Percentiles rank a stretch among this genome's conserved stretches.
Conservation (phyloP, 2,329 filamentous ascomycete genomes). For the Coniochaeta sp. region DNA sequence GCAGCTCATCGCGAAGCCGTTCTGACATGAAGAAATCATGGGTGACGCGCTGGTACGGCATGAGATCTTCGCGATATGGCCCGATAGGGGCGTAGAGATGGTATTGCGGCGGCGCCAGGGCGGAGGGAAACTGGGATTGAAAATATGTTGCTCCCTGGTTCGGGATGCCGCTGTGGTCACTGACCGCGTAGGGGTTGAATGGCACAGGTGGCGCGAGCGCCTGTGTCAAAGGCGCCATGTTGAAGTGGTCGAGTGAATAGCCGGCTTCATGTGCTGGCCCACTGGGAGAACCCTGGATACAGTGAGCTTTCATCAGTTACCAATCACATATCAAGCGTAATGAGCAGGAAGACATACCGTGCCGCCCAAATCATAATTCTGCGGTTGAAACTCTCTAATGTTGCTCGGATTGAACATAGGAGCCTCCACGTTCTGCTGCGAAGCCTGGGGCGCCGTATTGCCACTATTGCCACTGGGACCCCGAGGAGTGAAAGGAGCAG, state of each 20-base stretch:
- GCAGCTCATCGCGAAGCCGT: conserved; percentile 77
- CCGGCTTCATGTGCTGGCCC: conserved; percentile 40
- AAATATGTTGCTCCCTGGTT: conserved; percentile 60
- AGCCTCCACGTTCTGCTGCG: conserved; percentile 16
- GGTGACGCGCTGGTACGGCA: conserved; percentile 76
- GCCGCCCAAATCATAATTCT: conserved; percentile 41
- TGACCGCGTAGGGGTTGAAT: conserved; percentile 66
- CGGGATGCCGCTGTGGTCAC: conserved; percentile 56
- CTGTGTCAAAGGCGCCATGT: conserved; percentile 48
- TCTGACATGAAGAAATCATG: conserved; percentile 92
- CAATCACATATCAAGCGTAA: not conserved
- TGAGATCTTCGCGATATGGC: conserved; percentile 71
- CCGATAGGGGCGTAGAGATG: conserved; percentile 88
- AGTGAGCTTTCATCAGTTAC: conserved; percentile 1
- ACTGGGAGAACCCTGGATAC: conserved; percentile 25
- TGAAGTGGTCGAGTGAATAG: conserved; percentile 57
- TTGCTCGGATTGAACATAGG: conserved; percentile 46
- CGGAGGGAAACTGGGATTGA: conserved; percentile 40
- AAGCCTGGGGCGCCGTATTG: conserved; percentile 31
- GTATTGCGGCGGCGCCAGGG: conserved; percentile 71
- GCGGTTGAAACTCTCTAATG: conserved; percentile 54
- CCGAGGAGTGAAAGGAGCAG: conserved; percentile 76
- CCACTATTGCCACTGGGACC: conserved; percentile 38
- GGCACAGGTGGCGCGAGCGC: conserved; percentile 39
- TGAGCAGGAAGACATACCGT: conserved; percentile 28